phyloP scores from a whole-genome alignment of 164 flowering plant genomes.

The Platanus orientalis region DNA sequence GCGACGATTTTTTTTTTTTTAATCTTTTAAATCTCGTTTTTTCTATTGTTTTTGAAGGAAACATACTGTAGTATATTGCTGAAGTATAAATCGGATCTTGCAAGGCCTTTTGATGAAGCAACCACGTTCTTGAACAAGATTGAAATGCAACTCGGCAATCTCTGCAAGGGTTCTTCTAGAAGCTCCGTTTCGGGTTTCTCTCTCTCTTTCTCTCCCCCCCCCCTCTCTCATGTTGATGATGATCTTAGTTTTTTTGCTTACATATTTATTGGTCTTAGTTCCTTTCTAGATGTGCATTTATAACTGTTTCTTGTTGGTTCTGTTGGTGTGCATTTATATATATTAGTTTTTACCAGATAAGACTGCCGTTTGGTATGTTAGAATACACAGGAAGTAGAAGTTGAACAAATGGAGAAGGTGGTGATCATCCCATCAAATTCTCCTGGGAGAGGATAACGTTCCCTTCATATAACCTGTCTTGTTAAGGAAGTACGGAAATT shows the following conservation, averaged over 20 bases:
- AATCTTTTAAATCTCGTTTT: neutral
- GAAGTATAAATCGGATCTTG: conserved; percentile 59
- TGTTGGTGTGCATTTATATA: neutral
- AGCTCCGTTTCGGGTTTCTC: neutral
- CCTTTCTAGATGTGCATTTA: neutral
- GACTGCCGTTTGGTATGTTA: neutral
- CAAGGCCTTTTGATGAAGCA: conserved; percentile 56
- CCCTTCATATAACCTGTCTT: too few species aligned
- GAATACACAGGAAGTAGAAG: too few species aligned
- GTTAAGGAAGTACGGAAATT: too few species aligned
- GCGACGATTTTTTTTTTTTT: neutral
- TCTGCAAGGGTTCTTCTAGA: conserved; percentile 26
- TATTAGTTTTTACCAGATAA: neutral
- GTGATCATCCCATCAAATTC: neutral
- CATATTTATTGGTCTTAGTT: neutral
- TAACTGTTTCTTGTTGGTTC: neutral
- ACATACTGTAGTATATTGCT: conserved; percentile 52
- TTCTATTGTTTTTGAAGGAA: conserved; percentile 24
- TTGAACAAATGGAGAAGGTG: neutral
- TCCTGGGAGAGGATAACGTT: too few species aligned
- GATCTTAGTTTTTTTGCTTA: neutral
- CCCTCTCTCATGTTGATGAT: neutral
- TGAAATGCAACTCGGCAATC: conserved; percentile 51
- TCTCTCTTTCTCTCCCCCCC: neutral
- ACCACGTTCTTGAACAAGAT: conserved; percentile 50